A percentile compares a stretch with the other conserved stretches of the same genome.
These are phyloP conservation scores for Talaromyces funiculosus DNA, from an alignment of 2,329 filamentous ascomycete genomes.

Conservation along the genomic window DNA sequence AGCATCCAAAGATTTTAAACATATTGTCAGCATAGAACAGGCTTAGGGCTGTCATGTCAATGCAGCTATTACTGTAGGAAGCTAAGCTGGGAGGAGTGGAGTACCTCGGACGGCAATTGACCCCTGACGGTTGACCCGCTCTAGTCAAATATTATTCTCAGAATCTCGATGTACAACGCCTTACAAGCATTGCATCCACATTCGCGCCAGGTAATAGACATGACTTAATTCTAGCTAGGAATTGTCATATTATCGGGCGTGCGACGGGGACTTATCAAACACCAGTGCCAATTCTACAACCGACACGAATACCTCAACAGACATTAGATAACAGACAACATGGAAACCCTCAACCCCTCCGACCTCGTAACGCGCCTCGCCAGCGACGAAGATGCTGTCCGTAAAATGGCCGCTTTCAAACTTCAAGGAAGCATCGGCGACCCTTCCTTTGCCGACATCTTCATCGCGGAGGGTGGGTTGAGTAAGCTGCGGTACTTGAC, in stretches of 20 bases:
- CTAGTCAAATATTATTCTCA: not conserved
- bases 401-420: constrained; percentile 99
- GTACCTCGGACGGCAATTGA: not conserved
- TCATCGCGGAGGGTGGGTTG: constrained; percentile 84
- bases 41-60: not conserved
- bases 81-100: not conserved
- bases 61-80: too few species aligned
- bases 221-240: not conserved
- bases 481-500: constrained; percentile 75
- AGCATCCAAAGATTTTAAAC: too few species aligned
- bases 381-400: constrained; percentile 74
- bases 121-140: not conserved
- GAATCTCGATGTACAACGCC: not conserved
- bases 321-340: constrained; percentile 22
- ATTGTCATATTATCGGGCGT: not conserved
- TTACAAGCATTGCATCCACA: too few species aligned
- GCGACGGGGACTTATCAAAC: not conserved
- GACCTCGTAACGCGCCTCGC: constrained; percentile 56
- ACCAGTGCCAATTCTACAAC: not conserved
- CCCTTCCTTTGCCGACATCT: constrained; percentile 91
- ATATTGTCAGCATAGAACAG: not conserved
- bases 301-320: not conserved
- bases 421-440: constrained; percentile 93
- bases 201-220: not conserved
- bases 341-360: constrained; percentile 53